phyloP scores from a whole-genome alignment of 352 stramenopile genomes.

The Saprolegnia diclina region DNA sequence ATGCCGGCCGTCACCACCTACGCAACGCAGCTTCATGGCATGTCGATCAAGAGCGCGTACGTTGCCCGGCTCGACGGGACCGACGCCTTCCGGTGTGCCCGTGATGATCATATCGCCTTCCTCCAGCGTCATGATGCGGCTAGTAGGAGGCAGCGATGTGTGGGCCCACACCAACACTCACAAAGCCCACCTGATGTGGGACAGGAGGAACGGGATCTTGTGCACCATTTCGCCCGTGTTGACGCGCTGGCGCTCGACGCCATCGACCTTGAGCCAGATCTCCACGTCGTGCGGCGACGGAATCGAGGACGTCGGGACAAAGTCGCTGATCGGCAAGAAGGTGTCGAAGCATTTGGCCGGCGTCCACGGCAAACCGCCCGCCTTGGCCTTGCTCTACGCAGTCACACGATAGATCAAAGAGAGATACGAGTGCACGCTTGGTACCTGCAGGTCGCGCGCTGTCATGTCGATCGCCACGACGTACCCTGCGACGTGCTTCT shows the following conservation, averaged over 20 bases:
- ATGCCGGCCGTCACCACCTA: slow-evolving; percentile 71
- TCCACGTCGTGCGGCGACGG: slow-evolving; percentile 56
- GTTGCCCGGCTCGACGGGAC: slow-evolving; percentile 49
- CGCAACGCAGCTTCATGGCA: neutral
- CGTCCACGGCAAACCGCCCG: slow-evolving; percentile 65
- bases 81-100: slow-evolving; percentile 73
- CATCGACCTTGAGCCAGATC: slow-evolving; percentile 78
- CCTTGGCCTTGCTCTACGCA: slow-evolving; percentile 55
- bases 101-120: slow-evolving; percentile 83
- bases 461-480: slow-evolving; percentile 80
- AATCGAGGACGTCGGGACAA: slow-evolving; percentile 66
- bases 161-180: too few species aligned
- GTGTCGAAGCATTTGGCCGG: slow-evolving; percentile 72
- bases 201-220: slow-evolving; percentile 66
- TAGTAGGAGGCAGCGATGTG: slow-evolving; percentile 5
- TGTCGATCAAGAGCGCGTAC: slow-evolving; percentile 33
- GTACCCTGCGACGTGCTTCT: slow-evolving; percentile 66
- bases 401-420: neutral
- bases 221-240: slow-evolving; percentile 78
- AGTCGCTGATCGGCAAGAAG: slow-evolving; percentile 75
- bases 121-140: slow-evolving; percentile 78
- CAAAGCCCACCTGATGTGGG: slow-evolving; percentile 42
- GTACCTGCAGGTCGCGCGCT: slow-evolving; percentile 54
- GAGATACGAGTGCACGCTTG: neutral
- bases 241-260: slow-evolving; percentile 62